Percentiles rank a stretch among this genome's conserved stretches.
Evolutionary conservation across 2,329 filamentous ascomycete genomes (phyloP).

Genomic region (Canariomyces notabilis): DNA sequence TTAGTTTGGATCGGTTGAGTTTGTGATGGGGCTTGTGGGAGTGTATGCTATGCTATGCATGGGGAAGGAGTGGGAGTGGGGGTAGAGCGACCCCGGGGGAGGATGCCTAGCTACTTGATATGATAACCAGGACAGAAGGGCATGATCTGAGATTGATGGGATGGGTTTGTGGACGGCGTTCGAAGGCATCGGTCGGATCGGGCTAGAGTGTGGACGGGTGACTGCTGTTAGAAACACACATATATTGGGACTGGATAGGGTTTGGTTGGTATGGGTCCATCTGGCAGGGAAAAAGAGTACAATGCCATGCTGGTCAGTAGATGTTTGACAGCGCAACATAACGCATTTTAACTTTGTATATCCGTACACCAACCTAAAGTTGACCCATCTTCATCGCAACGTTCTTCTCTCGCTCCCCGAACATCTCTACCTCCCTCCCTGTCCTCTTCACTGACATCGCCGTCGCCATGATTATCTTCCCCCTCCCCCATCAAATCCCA

Average conservation of each 20-base stretch:
- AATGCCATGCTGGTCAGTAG: neutral
- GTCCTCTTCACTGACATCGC: too few relatives aligned
- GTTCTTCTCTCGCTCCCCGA: too few relatives aligned
- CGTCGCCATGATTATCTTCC: too few relatives aligned
- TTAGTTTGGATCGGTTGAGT: conserved; percentile 71
- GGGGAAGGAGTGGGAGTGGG: neutral
- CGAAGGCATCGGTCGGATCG: neutral
- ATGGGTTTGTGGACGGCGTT: neutral
- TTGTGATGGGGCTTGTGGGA: too few relatives aligned
- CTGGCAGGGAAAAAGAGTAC: neutral
- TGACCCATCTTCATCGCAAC: too few relatives aligned
- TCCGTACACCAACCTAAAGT: neutral
- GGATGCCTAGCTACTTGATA: neutral
- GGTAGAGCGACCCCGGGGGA: neutral
- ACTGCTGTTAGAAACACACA: neutral
- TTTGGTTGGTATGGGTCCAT: neutral
- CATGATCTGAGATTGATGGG: neutral
- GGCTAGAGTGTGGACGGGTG: neutral
- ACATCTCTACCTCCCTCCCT: too few relatives aligned
- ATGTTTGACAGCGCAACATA: neutral
- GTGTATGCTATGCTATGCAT: too few relatives aligned
- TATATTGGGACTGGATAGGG: neutral
- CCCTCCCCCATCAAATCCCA: neutral
- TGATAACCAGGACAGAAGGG: neutral
- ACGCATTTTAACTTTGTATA: neutral